These are phyloP conservation scores for Chaetomium sp. DNA, from an alignment of 2,329 filamentous ascomycete species.

Conservation along the genomic window DNA sequence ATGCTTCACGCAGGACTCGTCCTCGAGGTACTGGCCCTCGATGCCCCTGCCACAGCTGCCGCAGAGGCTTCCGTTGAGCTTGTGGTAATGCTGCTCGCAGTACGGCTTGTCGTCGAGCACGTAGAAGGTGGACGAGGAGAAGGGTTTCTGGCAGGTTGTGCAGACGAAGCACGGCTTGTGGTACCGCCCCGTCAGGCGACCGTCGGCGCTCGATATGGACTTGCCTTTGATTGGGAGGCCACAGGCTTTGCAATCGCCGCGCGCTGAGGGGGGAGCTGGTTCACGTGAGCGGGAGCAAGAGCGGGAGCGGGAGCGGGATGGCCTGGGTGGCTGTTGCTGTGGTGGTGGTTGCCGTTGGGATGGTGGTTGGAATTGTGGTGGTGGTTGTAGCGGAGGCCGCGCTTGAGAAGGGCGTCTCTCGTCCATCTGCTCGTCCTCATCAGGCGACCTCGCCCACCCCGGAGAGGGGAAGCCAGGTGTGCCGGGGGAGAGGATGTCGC, in stretches of 20 bases:
- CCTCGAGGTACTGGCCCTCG: slow-evolving; percentile 91
- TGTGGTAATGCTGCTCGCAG: slow-evolving; percentile 90
- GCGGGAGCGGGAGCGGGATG: slow-evolving; percentile 20
- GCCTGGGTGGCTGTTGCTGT: slow-evolving; percentile 5
- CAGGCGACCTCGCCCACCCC: slow-evolving; percentile 26
- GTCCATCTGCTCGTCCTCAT: slow-evolving; percentile 4
- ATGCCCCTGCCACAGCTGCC: slow-evolving; percentile 79
- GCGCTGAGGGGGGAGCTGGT: slow-evolving; percentile 41
- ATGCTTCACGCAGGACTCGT: slow-evolving; percentile 75
- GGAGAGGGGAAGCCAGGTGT: slow-evolving; percentile 27
- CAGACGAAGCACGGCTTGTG: slow-evolving; percentile 96
- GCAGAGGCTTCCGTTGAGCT: slow-evolving; percentile 85
- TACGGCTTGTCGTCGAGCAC: slow-evolving; percentile 85
- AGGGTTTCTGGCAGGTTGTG: slow-evolving; percentile 77
- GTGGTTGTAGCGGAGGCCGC: not conserved
- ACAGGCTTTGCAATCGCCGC: slow-evolving; percentile 84
- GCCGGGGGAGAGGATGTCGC: slow-evolving; percentile 21
- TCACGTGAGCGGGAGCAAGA: slow-evolving; percentile 19
- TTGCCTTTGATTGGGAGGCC: slow-evolving; percentile 78
- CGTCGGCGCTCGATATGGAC: slow-evolving; percentile 90
- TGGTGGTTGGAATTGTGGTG: not conserved
- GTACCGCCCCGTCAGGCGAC: slow-evolving; percentile 87
- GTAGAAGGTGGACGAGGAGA: slow-evolving; percentile 88
- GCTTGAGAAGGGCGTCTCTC: slow-evolving; percentile 4
- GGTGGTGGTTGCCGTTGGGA: not conserved